Evolutionary conservation across 805 yeast species (phyloP), one percentile per base, ranked within the genome.

Genomic region (Lipomyces sp.): DNA sequence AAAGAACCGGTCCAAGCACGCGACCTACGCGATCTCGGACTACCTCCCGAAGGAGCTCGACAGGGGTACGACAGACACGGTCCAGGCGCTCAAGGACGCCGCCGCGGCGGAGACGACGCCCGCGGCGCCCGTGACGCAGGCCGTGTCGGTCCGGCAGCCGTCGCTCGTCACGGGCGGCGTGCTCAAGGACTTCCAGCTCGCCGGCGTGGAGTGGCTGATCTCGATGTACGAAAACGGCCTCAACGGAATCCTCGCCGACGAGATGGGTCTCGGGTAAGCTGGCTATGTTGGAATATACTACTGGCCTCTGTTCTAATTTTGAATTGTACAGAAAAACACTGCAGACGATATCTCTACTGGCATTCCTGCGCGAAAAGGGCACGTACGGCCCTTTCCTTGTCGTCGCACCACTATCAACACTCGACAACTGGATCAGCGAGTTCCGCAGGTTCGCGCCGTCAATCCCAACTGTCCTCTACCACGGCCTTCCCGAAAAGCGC

Each of bases 221-320:
- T 84, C 96, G 0, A 69, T 91, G 23, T 93, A 85, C 65, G 95
- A 90, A 64, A 93, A 91, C 67, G 98, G 98, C 0, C 72, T 91
- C 26, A 91, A 91, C 66, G 98, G 98, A 2, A 90, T 93, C 32
- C 70, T 93, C 19, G 98, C 98, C 0, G 98, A 93, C 69, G 98
- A 91, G 67, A 91, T 91, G 98, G 98, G 98, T 0, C 71, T 91
- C 23, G 98, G 98, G 57, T 51, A 38, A 19, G 51, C 29, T 11
- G 21, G 14, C 16, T 18, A 26, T n/a, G 13, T 29, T n/a, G 23
- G 23, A 14, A 11, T 10, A n/a, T n/a, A n/a, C n/a, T n/a, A n/a
- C n/a, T n/a, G n/a, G n/a, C n/a, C n/a, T n/a, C n/a, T n/a, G n/a
- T n/a, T n/a, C 32, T 32, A 10, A 18, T 10, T 18, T 39, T 45